Base-by-base conservation (phyloP, 495 filamentous ascomycete species). In the Xylaria longipes region DNA sequence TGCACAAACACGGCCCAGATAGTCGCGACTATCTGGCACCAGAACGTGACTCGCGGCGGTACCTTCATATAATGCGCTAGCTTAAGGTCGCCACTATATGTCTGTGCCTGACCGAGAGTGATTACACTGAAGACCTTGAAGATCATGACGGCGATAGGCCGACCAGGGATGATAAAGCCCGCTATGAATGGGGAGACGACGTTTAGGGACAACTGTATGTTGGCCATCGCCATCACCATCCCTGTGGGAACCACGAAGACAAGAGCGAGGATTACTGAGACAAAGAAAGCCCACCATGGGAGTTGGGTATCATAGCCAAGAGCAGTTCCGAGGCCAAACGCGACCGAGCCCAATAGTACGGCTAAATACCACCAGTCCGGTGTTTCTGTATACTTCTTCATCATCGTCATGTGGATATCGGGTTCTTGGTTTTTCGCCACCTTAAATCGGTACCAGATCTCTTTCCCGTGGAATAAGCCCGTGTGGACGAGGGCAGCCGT, bases 31-130 rank as follows among this genome's bases (percentile, higher is more conserved):
- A 88, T 86, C 72, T 91, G 89, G 0, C 85, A 86, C 39, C 77
- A 79, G 73, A 91, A 91, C 43, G 88, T 87, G 3, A 88, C 82
- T 3, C 87, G 82, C 9, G 87, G 89, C 0, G 90, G 89, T 6
- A 91, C 79, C 75, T 92, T 92, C 85, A 91, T 88, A 75, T 92
- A 92, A 78, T 91, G 89, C 7, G 85, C 89, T 17, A 88, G 74
- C 71, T 90, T 89, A 45, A 89, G 73, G 65, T 89, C 87, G 70
- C 82, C 78, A 45, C 75, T 77, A 68, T 80, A 90, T 68, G 79
- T 83, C 63, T 89, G 79, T 17, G 85, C 89, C 73, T 90, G 88
- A 54, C 79, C 83, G 76, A 88, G 83, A 45, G 83, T 86, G 46
- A 90, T 88, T 67, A 88, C 89, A 17, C 88, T 87, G 69, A 86